Evolutionary conservation across 2,329 filamentous ascomycete species (phyloP).

Genomic region (Didymella segeticola): DNA sequence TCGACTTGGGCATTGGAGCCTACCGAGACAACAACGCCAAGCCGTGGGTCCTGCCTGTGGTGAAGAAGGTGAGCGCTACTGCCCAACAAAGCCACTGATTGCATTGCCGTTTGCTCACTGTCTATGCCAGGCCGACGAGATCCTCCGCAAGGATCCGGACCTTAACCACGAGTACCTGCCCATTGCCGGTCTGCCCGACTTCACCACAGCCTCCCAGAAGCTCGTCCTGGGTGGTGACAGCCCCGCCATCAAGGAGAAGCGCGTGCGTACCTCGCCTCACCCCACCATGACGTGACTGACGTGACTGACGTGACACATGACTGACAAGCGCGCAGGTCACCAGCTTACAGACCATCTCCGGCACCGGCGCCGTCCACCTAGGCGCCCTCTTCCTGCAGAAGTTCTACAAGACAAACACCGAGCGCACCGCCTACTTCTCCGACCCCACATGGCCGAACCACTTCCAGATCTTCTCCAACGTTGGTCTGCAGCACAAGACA

Average conservation of each 20-base stretch:
- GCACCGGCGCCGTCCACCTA: slow-evolving; percentile 92
- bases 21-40: slow-evolving; percentile 96
- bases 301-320: slow-evolving; percentile 31
- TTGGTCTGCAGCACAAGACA: slow-evolving; percentile 75
- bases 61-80: slow-evolving; percentile 79
- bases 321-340: slow-evolving; percentile 59
- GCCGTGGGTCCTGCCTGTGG: slow-evolving; percentile 95
- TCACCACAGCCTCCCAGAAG: slow-evolving; percentile 90
- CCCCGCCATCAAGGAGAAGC: slow-evolving; percentile 82
- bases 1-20: slow-evolving; percentile 93
- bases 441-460: slow-evolving; percentile 98
- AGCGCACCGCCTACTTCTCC: slow-evolving; percentile 84
- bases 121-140: slow-evolving; percentile 78
- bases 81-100: neutral
- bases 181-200: slow-evolving; percentile 84
- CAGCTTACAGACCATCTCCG: slow-evolving; percentile 93
- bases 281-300: too few species aligned
- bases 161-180: slow-evolving; percentile 98
- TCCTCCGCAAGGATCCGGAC: slow-evolving; percentile 84
- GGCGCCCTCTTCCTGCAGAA: slow-evolving; percentile 92
- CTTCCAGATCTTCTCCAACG: slow-evolving; percentile 97
- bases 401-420: slow-evolving; percentile 75
- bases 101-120: slow-evolving; percentile 26
- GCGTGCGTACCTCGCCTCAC: slow-evolving; percentile 56
- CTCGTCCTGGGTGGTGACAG: slow-evolving; percentile 83